These are phyloP conservation scores for Dorcoceras hygrometricum DNA, from an alignment of 257 asterid species.

Conservation along the genomic window DNA sequence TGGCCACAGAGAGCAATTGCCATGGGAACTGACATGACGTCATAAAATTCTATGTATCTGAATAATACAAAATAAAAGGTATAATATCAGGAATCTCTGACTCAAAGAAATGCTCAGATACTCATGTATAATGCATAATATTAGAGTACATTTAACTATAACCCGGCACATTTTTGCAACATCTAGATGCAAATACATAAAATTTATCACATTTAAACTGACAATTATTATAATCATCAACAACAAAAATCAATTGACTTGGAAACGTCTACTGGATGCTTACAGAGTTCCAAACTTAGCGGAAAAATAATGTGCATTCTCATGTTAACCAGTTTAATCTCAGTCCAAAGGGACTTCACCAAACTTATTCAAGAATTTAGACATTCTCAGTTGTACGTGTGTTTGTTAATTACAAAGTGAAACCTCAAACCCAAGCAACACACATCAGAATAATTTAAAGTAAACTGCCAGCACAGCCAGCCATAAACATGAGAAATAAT, in stretches of 20 bases:
- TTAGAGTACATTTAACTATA: conserved; percentile 6
- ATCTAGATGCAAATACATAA: conserved; percentile 13
- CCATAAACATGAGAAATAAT: neutral
- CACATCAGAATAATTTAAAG: conserved; percentile 1
- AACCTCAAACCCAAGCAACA: conserved; percentile 3
- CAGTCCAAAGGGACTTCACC: conserved; percentile 6
- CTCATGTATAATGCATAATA: neutral
- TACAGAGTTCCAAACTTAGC: neutral
- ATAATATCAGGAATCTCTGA: conserved; percentile 11
- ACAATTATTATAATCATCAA: neutral
- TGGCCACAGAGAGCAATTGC: conserved; percentile 78
- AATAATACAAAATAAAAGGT: conserved; percentile 14
- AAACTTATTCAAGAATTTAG: conserved; percentile 9
- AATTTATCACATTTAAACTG: conserved; percentile 10
- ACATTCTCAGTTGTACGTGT: neutral
- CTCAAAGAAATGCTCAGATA: conserved; percentile 1
- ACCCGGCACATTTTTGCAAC: neutral
- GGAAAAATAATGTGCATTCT: neutral
- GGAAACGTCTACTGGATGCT: conserved; percentile 5
- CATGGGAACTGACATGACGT: conserved; percentile 70
- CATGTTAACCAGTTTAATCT: conserved; percentile 10
- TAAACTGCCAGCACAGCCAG: neutral
- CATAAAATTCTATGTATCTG: conserved; percentile 71
- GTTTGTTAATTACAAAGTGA: conserved; percentile 1
- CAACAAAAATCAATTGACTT: conserved; percentile 10